A percentile compares a stretch with the other conserved stretches of the same genome.
Evolutionary conservation across 2,329 filamentous ascomycete species (phyloP).

Genomic region (Knoxdaviesia proteae): DNA sequence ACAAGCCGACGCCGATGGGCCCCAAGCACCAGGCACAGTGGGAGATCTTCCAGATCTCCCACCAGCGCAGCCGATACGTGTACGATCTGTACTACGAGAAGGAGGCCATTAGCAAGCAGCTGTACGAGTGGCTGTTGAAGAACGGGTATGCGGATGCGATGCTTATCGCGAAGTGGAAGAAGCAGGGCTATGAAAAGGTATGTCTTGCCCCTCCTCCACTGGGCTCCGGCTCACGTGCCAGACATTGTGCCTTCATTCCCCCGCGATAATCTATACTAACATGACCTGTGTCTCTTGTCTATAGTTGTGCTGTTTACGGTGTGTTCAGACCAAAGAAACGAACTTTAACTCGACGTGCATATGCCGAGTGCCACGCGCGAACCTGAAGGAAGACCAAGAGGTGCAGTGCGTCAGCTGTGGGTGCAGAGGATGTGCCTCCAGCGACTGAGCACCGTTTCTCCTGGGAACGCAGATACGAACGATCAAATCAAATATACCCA

Average conservation of each 20-base stretch:
- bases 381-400: conserved; percentile 75
- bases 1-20: conserved; percentile 61
- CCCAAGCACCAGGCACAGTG: conserved; percentile 78
- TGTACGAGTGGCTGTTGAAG: conserved; percentile 95
- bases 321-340: conserved; percentile 98
- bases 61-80: conserved; percentile 80
- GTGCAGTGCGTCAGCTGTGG: conserved; percentile 92
- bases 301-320: conserved; percentile 79
- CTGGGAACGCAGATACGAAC: no score
- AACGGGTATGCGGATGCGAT: conserved; percentile 89
- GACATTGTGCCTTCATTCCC: no score
- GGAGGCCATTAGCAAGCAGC: conserved; percentile 73
- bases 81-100: conserved; percentile 98
- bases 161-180: conserved; percentile 99
- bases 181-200: conserved; percentile 95
- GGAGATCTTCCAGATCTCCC: conserved; percentile 94
- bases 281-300: conserved; percentile 8
- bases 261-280: background rate
- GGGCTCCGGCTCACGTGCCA: background rate
- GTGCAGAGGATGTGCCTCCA: conserved; percentile 74
- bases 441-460: conserved; percentile 32
- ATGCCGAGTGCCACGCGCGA: conserved; percentile 75
- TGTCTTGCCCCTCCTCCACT: conserved; percentile 8
- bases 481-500: no score
- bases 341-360: conserved; percentile 98